phyloP scores from a whole-genome alignment of 75 land plant species.

The Chamaecyparis obtusa region DNA sequence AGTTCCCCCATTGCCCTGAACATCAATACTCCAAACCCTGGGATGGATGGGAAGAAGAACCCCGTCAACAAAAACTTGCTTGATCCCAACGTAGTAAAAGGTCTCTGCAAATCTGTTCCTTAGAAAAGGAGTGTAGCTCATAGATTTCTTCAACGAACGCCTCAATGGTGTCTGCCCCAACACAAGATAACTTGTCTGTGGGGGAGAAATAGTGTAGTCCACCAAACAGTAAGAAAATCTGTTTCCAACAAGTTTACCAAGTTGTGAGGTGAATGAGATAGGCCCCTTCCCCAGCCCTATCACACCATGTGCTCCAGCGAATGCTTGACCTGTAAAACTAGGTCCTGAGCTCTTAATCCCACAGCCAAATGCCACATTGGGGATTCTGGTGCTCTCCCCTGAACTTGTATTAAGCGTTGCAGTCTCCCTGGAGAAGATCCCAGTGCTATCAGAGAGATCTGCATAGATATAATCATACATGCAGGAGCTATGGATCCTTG shows the following conservation, averaged over 20 bases:
- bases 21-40: constrained; percentile 57
- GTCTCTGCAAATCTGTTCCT: constrained; percentile 48
- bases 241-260: constrained; percentile 43
- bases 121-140: constrained; percentile 60
- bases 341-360: constrained; percentile 47
- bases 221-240: constrained; percentile 76
- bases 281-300: constrained; percentile 68
- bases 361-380: constrained; percentile 51
- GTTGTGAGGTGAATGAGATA: constrained; percentile 61
- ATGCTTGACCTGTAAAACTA: constrained; percentile 45
- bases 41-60: constrained; percentile 28
- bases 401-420: constrained; percentile 37
- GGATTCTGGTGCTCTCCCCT: constrained; percentile 9
- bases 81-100: constrained; percentile 56
- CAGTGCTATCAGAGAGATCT: constrained; percentile 48
- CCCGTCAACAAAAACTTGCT: constrained; percentile 26
- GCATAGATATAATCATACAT: constrained; percentile 50
- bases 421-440: constrained; percentile 57
- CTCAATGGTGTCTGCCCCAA: constrained; percentile 29
- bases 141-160: not conserved
- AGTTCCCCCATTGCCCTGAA: constrained; percentile 60
- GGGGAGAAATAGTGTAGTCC: constrained; percentile 56
- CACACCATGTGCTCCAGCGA: constrained; percentile 59
- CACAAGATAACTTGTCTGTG: constrained; percentile 53
- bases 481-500: constrained; percentile 59